Evolutionary conservation across 441 rosid genomes (phyloP).

Genomic region (Pelargonium myrrhifolium): DNA sequence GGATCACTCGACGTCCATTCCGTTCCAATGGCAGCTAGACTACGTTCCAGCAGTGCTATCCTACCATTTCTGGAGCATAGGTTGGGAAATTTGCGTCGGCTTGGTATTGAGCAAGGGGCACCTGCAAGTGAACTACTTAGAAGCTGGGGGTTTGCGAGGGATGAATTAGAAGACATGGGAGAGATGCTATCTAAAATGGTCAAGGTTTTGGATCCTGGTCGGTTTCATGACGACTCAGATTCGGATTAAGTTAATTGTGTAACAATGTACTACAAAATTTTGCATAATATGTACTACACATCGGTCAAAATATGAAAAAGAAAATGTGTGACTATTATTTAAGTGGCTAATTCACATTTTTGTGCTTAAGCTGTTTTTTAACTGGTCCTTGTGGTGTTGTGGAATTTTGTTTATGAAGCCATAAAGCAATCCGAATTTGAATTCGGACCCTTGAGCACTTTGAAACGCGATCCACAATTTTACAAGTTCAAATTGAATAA

Average conservation of each 20-base stretch:
- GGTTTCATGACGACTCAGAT: conserved; percentile 39
- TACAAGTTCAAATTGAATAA: too few relatives aligned
- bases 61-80: conserved; percentile 63
- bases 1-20: conserved; percentile 77
- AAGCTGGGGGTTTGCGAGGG: conserved; percentile 78
- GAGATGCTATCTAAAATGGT: conserved; percentile 63
- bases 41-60: conserved; percentile 53
- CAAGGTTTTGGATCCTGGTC: conserved; percentile 35
- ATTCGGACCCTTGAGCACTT: too few relatives aligned
- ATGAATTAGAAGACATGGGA: conserved; percentile 65
- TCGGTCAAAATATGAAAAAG: too few relatives aligned
- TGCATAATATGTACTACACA: too few relatives aligned
- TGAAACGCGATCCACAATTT: too few relatives aligned
- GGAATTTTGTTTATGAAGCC: too few relatives aligned
- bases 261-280: too few relatives aligned
- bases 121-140: conserved; percentile 53
- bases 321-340: too few relatives aligned
- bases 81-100: conserved; percentile 43
- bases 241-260: conserved; percentile 39
- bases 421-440: too few relatives aligned
- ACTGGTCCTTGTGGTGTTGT: too few relatives aligned
- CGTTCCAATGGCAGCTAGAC: conserved; percentile 63
- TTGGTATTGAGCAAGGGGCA: conserved; percentile 56
- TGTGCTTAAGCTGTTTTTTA: too few relatives aligned
- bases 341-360: too few relatives aligned